Conservation (phyloP, 148 eudicot genomes). For the Pouteria glomerata region DNA sequence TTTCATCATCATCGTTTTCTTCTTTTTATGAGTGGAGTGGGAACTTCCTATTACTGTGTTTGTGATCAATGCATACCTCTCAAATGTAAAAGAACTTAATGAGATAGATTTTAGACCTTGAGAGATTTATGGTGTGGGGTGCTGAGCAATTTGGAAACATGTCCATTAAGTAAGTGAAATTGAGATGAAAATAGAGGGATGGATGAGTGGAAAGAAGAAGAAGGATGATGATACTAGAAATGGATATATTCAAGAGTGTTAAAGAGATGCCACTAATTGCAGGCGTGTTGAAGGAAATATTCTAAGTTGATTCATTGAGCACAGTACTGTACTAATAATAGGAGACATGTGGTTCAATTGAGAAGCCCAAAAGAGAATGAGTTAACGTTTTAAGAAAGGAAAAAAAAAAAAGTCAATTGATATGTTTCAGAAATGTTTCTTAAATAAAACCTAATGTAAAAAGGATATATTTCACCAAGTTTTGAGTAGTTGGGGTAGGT, state of each 20-base stretch:
- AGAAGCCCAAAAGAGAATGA: background rate
- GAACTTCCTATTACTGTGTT: background rate
- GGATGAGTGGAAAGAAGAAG: background rate
- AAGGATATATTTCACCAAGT: background rate
- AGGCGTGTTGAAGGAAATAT: background rate
- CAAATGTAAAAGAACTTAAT: background rate
- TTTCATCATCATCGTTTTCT: too few relatives aligned
- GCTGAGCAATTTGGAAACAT: background rate
- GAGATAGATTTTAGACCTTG: background rate
- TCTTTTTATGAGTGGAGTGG: conserved; percentile 6
- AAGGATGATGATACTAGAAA: background rate
- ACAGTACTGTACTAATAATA: background rate
- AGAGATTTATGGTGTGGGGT: background rate
- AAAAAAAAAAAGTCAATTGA: too few relatives aligned
- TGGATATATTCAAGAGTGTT: background rate
- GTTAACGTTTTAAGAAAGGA: background rate
- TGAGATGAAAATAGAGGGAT: background rate
- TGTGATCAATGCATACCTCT: background rate
- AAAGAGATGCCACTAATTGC: background rate
- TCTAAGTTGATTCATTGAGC: background rate
- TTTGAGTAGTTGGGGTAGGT: background rate
- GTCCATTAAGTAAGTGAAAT: background rate
- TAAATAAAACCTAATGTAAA: background rate
- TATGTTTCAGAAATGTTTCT: background rate
- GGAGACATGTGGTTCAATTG: background rate